Base-by-base conservation (phyloP, 2,329 filamentous ascomycete genomes). In the Westerdykella aurantiaca region DNA sequence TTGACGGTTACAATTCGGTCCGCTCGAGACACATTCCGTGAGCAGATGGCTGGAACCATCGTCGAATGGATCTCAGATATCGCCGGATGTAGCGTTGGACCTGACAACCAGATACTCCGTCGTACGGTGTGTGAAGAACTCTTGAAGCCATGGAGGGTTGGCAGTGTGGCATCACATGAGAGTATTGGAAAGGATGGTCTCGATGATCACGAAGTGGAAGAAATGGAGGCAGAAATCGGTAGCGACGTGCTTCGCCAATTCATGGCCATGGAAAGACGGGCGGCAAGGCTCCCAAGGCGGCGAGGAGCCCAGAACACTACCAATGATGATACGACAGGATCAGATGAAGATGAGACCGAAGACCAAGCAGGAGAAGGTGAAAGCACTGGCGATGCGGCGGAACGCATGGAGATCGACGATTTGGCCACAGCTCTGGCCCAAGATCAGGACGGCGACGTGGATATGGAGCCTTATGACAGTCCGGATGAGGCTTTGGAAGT, bases 31-130 rank as follows among this genome's bases (percentile, higher is more conserved):
- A 97, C 89, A 0, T 98, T 97, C 70, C 80, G 93, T 46, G 93
- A 98, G 64, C 87, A 97, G 64, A 98, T 98, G 94, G 96, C 90
- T 57, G 89, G 87, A n/a, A 88, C 89, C 13, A 91, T 98, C 48
- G 85, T 98, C 42, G 90, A 96, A 57, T 98, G 94, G 94, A 77
- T 98, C 16, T 79, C 83, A 41, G 94, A 98, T 66, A 94, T 98
- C 57, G 81, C 89, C 6, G 89, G 89, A 23, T 96, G 90, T 67
- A 85, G 82, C 42, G 86, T 95, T 38, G 88, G 88, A 1, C 75
- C 81, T 25, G 88, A 98, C 59, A 80, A 82, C 49, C 76, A 86
- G 47, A 81, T 97, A 14, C 73, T 98, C 35, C 80, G 89, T 31
- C 83, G 81, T 41, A 82, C 85, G 6, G 81, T 98, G 33, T 98